A percentile compares a stretch with the other conserved stretches of the same genome.
Conservation (phyloP, 495 filamentous ascomycete species). For the Xylaria palmicola region DNA sequence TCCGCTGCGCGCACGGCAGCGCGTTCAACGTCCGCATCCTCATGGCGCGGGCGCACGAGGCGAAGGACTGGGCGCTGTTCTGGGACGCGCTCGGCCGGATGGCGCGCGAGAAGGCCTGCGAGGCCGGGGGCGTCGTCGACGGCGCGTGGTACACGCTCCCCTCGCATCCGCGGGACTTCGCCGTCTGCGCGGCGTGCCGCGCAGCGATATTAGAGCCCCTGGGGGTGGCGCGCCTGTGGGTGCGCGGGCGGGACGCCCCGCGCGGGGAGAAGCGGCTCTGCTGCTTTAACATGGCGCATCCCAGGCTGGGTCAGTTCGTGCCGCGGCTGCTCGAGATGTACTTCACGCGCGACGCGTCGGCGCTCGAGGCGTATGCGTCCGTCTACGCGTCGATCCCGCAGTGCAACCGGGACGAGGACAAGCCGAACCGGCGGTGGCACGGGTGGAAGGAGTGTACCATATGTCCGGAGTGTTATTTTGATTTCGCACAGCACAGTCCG, state of each 20-base stretch:
- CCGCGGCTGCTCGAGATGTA: conserved; percentile 20
- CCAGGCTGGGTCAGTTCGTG: conserved; percentile 18
- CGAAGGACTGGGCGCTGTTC: conserved; percentile 27
- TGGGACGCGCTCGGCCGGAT: conserved; percentile 29
- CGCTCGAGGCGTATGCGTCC: conserved; percentile 17
- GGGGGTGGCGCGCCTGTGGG: conserved; percentile 29
- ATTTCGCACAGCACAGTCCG: conserved; percentile 24
- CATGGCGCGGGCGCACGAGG: conserved; percentile 29
- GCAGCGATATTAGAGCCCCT: conserved; percentile 30
- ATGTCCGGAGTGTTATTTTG: conserved; percentile 39
- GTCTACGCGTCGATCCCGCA: conserved; percentile 24
- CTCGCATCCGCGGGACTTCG: conserved; percentile 30
- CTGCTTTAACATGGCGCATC: conserved; percentile 21
- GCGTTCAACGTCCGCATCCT: conserved; percentile 28
- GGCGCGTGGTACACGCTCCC: conserved; percentile 36
- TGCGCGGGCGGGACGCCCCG: neutral
- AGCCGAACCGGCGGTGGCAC: conserved; percentile 34
- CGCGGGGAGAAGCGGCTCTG: conserved; percentile 12
- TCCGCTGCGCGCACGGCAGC: conserved; percentile 27
- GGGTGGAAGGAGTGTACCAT: conserved; percentile 38
- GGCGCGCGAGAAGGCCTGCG: conserved; percentile 26
- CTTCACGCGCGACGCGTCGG: conserved; percentile 14
- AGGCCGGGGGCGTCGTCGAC: conserved; percentile 32
- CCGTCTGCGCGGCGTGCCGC: conserved; percentile 36
- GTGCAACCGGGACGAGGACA: conserved; percentile 31